Base-by-base conservation (phyloP, 805 yeast genomes). In the Trichomonascus vanleenenianus region DNA sequence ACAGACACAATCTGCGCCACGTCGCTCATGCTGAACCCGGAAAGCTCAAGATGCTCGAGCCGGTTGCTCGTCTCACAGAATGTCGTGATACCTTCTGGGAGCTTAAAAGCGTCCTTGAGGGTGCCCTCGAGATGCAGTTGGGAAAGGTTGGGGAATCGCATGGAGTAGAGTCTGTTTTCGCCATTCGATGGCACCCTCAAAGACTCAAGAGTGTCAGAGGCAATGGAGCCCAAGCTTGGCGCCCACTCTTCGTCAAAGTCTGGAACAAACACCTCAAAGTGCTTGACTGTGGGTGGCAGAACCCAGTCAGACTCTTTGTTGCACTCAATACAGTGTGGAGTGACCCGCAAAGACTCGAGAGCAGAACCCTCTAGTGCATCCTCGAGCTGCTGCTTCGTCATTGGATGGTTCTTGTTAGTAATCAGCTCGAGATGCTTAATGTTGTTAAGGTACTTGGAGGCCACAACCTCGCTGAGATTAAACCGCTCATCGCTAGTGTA, bases 41-140 rank as follows among this genome's bases (percentile, higher is more conserved):
- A 34, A 19, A 34, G 15, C 20, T 34, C 12, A 4, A 34, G 20
- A 14, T 34, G 38, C 38, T 34, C 19, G 20, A 34, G 20, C 12
- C 11, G 19, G 6, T 10, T 18, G 22, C 20, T 14, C 3, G 38
- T 34, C 10, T 34, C 38, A 18, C 38, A 34, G 15, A 34, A 34
- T 4, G 20, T 15, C 38, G 14, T 11, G 10, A 34, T 34, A 6
- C 38, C 38, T 15, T 14, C 19, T 16, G 38, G 38, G 20, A 34
- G 38, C 38, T 15, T 7, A 20, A 34, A 34, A 4, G 38, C 38
- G 16, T 34, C 38, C 20, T 34, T 34, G 19, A 4, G 22, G 10
- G 38, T 34, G 4, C 38, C 38, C 10, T 34, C 38, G 12, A 34
- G 22, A 34, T 34, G 38, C 38, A 34, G 38, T 20, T 34, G 38